Base-by-base conservation (phyloP, 768 basidiomycete genomes). In the Mycena galericulata region DNA sequence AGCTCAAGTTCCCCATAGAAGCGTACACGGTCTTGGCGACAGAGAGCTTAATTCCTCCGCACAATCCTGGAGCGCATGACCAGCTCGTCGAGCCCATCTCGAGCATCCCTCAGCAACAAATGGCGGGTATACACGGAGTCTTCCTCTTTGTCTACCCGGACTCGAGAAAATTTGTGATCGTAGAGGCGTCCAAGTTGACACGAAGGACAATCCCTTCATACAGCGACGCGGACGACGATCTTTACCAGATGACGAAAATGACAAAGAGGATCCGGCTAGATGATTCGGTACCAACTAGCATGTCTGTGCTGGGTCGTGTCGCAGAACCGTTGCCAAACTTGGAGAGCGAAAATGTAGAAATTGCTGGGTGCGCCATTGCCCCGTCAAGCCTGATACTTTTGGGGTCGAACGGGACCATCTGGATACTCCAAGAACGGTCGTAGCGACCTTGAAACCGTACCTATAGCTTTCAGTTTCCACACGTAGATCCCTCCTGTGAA, bases 251-350 rank as follows among this genome's bases (percentile, higher is more conserved):
- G 62, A 69, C 68, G 0, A 60, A 64, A 60, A 47, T 69, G 68
- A 61, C 68, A 0, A 69, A 64, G 40, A 30, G 46, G 24, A 65
- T 69, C 6, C 62, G 67, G 36, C n/a, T 68, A 7, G 67, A 64
- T 6, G n/a, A 55, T 27, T 18, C 38, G 8, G n/a, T 12, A 41
- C 43, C 55, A 32, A 32, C 17, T 24, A 18, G 17, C 14, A n/a
- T 46, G 17, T 3, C 22, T 11, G 24, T 38, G 20, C 45, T 18
- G 22, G 8, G 46, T 2, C 43, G 18, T 20, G 17, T 40, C 14
- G 53, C 34, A 12, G 41, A 46, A 3, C 24, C 26, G 5, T 41
- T 46, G 20, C 49, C 40, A 41, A 43, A 47, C 20, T 59, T 38
- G 20, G 55, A 59, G 27, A 36, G 10, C 27, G 40, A 41, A 10